Conservation (phyloP, 1,284 basidiomycete species). For the Trametes hirsuta region DNA sequence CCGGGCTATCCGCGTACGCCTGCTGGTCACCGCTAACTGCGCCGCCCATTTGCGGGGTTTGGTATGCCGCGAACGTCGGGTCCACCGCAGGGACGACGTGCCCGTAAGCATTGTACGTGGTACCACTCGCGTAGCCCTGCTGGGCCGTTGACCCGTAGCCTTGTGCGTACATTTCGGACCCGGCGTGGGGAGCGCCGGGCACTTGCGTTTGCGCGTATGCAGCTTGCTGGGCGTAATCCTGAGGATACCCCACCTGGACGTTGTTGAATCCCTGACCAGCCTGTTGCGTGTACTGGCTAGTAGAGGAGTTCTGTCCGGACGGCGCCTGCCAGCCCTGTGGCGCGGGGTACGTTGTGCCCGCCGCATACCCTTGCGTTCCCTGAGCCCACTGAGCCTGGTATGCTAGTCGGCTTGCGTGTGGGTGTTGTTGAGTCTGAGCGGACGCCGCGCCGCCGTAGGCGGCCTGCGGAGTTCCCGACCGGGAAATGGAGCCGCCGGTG, state of each 20-base stretch:
- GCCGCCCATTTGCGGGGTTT: constrained; percentile 11
- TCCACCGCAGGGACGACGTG: constrained; percentile 11
- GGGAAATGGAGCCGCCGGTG: constrained; percentile 26
- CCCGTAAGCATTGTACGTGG: constrained; percentile 23
- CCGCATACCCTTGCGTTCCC: constrained; percentile 10
- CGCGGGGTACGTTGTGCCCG: constrained; percentile 4
- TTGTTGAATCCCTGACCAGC: constrained; percentile 2
- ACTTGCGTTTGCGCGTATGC: constrained; percentile 10
- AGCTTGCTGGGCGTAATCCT: constrained; percentile 10
- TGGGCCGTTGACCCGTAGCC: constrained; percentile 17
- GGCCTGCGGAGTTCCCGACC: constrained; percentile 14
- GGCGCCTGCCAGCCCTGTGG: constrained; percentile 18
- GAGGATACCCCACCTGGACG: constrained; percentile 13
- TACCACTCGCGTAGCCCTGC: constrained; percentile 23
- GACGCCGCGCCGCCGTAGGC: background rate
- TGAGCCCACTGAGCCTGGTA: constrained; percentile 4
- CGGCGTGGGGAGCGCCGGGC: background rate
- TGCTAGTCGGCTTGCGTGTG: constrained; percentile 1
- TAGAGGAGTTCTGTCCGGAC: background rate
- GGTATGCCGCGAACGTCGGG: constrained; percentile 16
- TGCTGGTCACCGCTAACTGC: constrained; percentile 7
- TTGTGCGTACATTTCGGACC: constrained; percentile 9
- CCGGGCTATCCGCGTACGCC: constrained; percentile 3
- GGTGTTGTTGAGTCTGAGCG: constrained; percentile 5
- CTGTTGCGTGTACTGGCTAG: constrained; percentile 1